Evolutionary conservation across 768 basidiomycete species (phyloP), one percentile per base, ranked within the genome.

Genomic region (Russula vinacea): DNA sequence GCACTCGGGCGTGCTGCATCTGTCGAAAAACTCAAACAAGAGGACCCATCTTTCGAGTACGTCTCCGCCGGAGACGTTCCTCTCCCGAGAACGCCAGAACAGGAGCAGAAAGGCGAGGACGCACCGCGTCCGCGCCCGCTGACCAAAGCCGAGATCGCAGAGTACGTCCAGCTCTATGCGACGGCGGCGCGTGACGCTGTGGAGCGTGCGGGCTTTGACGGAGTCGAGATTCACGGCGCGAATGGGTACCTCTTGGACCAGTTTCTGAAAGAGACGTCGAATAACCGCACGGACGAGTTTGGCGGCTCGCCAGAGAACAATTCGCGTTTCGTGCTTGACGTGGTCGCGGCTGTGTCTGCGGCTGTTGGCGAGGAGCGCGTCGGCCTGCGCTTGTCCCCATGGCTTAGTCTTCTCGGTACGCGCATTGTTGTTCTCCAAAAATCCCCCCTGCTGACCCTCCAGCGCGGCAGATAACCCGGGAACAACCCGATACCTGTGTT

Each of bases 401-500:
- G 74, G 76, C 63, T 69, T 44, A 49, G 45, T 1, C 71, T n/a
- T n/a, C 17, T 39, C 13, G 52, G 53, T 54, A n/a, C 8, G 40
- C 19, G 19, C 29, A 29, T 29, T 29, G 29, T 29, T 42, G 19
- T 19, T 42, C 17, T 42, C 42, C 19, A 19, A 17, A 16, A 40
- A 5, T 6, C 3, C 19, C 3, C 19, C 19, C 9, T 11, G 32
- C 29, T 22, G 45, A 47, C 22, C 19, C 33, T 1, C 50, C 17
- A 16, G 13, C 50, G 3, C 10, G 19, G 57, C 39, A 69, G 71
- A 52, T 14, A 84, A 86, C 82, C 71, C 76, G 83, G 84, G 81
- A 66, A 70, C 3, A 78, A 87, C 62, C 85, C 85, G 0, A 73
- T 78, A 3, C 83, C 84, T 0, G 81, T 81, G 10, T 89, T 83